A percentile compares a stretch with the other conserved stretches of the same genome.
phyloP scores from a whole-genome alignment of 2,329 filamentous ascomycete species.

The Fusarium falciforme region DNA sequence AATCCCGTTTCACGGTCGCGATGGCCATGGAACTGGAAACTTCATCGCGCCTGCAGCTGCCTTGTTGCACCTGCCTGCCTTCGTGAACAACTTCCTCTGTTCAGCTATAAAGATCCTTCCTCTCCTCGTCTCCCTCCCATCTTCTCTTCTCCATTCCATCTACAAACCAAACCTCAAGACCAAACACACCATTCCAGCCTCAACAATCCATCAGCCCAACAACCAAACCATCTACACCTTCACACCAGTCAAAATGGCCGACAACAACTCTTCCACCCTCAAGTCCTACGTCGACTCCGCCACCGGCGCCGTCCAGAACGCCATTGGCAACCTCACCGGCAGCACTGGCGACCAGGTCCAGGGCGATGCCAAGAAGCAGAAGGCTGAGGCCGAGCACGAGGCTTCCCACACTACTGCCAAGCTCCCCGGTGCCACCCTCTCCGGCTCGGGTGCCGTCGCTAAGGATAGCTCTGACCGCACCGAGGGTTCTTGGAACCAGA shows the following conservation, averaged over 20 bases:
- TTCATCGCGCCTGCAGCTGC: constrained; percentile 3
- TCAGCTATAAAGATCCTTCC: constrained; percentile 33
- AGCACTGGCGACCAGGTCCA: constrained; percentile 74
- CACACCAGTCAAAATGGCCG: constrained; percentile 43
- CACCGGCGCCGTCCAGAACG: constrained; percentile 77
- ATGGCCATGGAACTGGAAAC: constrained; percentile 8
- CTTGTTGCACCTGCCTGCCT: constrained; percentile 13
- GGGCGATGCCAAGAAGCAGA: constrained; percentile 72
- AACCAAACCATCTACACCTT: background rate
- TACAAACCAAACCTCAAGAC: constrained; percentile 13
- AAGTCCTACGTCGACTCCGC: constrained; percentile 82
- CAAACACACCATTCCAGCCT: constrained; percentile 4
- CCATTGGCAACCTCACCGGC: constrained; percentile 78
- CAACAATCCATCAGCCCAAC: constrained; percentile 5
- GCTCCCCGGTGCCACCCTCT: constrained; percentile 77
- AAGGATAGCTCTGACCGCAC: constrained; percentile 79
- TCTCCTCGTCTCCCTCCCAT: constrained; percentile 42
- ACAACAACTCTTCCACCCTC: constrained; percentile 73
- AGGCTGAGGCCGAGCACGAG: constrained; percentile 75
- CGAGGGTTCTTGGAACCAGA: constrained; percentile 86
- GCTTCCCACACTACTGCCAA: constrained; percentile 81
- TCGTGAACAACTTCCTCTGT: constrained; percentile 24
- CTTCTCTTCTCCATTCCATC: constrained; percentile 12
- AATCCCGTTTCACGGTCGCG: background rate
- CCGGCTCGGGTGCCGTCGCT: constrained; percentile 75